Evolutionary conservation across 192 early-diverging fungal genomes (phyloP), one percentile per base, ranked within the genome.

Genomic region (Rhizophagus clarus): DNA sequence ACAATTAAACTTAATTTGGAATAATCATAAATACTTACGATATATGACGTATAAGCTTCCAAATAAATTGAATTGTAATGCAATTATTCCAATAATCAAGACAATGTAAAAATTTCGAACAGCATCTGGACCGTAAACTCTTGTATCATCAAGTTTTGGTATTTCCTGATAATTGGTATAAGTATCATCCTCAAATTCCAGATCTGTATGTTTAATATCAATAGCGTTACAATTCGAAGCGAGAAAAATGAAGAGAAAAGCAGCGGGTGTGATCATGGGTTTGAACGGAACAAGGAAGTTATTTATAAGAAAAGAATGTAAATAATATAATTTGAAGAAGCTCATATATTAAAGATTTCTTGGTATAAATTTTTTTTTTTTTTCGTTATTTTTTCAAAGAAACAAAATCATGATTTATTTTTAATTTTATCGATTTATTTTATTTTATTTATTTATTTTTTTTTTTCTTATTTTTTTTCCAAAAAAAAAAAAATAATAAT

Each of bases 41-140:
- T 69, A 37, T 69, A 69, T 69, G 2, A 69, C 67, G 7, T 69
- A 69, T n/a, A 69, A 69, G 31, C 32, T 37, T 20, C 67, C 67
- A 22, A 31, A 8, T 15, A 34, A 37, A 69, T 69, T 69, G 9
- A 69, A 1, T 69, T n/a, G 32, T 3, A 22, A 69, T 7, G 67
- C 20, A 22, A 6, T 0, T 69, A 69, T 0, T 2, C 67, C 67
- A 37, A 69, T 31, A 31, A 17, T 22, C 63, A 66, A n/a, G 10
- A 66, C 15, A 2, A 66, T 6, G 12, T 17, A 29, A 66, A 66
- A 66, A 31, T 66, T 28, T 15, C 63, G 63, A 66, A 3, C 0
- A 15, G 63, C 63, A 26, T 26, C 1, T 29, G 24, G 26, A 31
- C 63, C 63, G 10, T 15, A 66, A 66, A 17, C 7, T 15, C 11